phyloP scores from a whole-genome alignment of 805 yeast species.

The Lipomyces orientalis region DNA sequence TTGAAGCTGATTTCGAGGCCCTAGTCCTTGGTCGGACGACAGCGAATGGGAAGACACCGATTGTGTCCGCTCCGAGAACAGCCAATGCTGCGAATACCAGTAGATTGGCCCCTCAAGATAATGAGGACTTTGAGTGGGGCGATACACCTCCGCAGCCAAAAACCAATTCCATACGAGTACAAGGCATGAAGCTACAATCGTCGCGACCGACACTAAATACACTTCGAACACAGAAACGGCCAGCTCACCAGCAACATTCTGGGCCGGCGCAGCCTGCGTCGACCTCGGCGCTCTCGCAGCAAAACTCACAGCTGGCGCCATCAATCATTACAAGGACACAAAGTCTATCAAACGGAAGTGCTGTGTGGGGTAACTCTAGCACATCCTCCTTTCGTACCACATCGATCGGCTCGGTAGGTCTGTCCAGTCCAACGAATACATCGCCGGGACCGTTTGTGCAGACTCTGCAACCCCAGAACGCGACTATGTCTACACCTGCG shows the following conservation, averaged over 20 bases:
- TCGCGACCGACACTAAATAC: slow-evolving; percentile 19
- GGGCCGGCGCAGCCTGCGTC: slow-evolving; percentile 12
- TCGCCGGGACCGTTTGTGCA: neutral
- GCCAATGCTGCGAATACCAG: neutral
- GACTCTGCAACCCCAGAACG: slow-evolving; percentile 10
- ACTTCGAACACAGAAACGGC: slow-evolving; percentile 14
- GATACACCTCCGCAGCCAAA: slow-evolving; percentile 7
- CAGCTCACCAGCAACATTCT: slow-evolving; percentile 8
- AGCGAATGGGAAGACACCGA: neutral
- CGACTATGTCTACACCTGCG: neutral
- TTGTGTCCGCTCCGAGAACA: neutral
- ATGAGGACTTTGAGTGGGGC: slow-evolving; percentile 28
- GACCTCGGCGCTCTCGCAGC: slow-evolving; percentile 3
- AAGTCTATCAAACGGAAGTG: slow-evolving; percentile 1
- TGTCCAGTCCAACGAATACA: neutral
- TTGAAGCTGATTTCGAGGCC: slow-evolving; percentile 35
- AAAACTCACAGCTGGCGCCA: neutral
- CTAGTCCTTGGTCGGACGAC: slow-evolving; percentile 30
- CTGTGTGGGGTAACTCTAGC: neutral
- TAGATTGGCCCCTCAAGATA: slow-evolving; percentile 22
- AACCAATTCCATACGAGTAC: neutral
- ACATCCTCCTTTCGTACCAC: neutral
- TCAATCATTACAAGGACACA: neutral
- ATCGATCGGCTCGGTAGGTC: neutral
- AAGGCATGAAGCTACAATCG: slow-evolving; percentile 22